Percentiles rank a stretch among this genome's conserved stretches.
Evolutionary conservation across 495 filamentous ascomycete genomes (phyloP).

Genomic region (Hyaloscypha hepaticicola): DNA sequence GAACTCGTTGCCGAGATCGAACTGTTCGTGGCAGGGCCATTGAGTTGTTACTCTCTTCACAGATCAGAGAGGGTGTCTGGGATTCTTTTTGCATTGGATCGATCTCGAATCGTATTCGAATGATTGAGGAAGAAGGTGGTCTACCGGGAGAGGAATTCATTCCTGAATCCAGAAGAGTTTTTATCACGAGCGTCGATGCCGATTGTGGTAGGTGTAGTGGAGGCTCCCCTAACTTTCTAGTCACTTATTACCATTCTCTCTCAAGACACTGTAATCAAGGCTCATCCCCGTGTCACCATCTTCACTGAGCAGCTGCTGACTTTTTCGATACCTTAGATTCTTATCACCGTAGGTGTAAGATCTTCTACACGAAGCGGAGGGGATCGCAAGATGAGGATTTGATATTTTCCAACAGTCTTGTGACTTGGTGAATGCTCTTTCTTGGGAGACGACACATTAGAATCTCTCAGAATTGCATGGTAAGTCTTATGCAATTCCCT

Average conservation of each 20-base stretch:
- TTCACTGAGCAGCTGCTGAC: too few relatives aligned
- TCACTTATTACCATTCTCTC: neutral
- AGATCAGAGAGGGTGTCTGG: constrained; percentile 46
- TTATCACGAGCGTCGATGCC: constrained; percentile 3
- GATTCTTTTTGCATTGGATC: constrained; percentile 38
- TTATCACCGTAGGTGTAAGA: too few relatives aligned
- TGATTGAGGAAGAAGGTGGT: constrained; percentile 40
- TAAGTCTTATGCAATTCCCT: too few relatives aligned
- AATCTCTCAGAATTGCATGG: too few relatives aligned
- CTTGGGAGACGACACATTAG: too few relatives aligned
- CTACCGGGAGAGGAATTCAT: neutral
- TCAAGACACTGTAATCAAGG: neutral
- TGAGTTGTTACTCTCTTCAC: constrained; percentile 33
- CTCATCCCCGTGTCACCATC: too few relatives aligned
- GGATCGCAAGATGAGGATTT: too few relatives aligned
- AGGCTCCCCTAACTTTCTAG: neutral
- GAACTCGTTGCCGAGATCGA: constrained; percentile 42
- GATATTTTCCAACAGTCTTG: too few relatives aligned
- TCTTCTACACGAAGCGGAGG: too few relatives aligned
- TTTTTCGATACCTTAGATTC: too few relatives aligned
- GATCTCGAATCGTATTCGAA: constrained; percentile 38
- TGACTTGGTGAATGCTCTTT: too few relatives aligned
- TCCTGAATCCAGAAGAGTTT: neutral
- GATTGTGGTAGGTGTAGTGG: neutral
- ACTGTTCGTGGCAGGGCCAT: constrained; percentile 41